Conservation (phyloP, 2,329 filamentous ascomycete genomes). For the Fusarium redolens region DNA sequence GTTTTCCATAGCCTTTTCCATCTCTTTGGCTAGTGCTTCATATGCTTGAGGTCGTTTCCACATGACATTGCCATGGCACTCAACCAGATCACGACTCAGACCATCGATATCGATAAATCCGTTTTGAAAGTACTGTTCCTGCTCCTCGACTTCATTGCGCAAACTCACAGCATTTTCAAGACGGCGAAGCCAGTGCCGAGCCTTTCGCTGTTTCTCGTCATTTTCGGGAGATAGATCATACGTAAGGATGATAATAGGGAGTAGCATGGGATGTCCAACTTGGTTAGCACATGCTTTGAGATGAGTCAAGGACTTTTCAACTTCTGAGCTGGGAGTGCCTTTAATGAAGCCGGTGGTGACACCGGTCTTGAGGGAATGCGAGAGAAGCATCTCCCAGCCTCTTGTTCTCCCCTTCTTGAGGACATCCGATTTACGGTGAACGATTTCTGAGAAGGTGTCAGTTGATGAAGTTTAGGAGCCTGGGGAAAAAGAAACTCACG, state of each 20-base stretch:
- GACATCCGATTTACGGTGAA: constrained; percentile 74
- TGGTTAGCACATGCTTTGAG: constrained; percentile 61
- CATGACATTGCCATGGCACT: constrained; percentile 71
- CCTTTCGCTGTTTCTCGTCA: constrained; percentile 72
- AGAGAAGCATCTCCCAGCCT: constrained; percentile 73
- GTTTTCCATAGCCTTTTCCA: constrained; percentile 60
- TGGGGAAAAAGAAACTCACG: constrained; percentile 54
- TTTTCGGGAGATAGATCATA: constrained; percentile 67
- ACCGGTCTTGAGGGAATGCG: constrained; percentile 64
- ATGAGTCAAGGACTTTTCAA: constrained; percentile 62
- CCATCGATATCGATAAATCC: constrained; percentile 67
- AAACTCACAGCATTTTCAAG: constrained; percentile 71
- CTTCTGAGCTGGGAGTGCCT: constrained; percentile 68
- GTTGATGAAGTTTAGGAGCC: neutral
- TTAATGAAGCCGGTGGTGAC: constrained; percentile 72
- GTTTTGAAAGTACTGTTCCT: constrained; percentile 65
- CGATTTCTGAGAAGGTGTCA: constrained; percentile 59
- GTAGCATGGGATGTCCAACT: constrained; percentile 67
- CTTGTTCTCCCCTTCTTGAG: constrained; percentile 72
- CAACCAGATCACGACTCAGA: constrained; percentile 70
- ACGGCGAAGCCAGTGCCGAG: constrained; percentile 69
- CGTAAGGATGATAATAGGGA: constrained; percentile 68
- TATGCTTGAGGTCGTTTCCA: constrained; percentile 74
- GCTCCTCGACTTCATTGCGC: constrained; percentile 68
- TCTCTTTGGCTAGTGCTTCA: constrained; percentile 61